phyloP scores from a whole-genome alignment of 2,329 filamentous ascomycete species.

The Microdochium nivale region DNA sequence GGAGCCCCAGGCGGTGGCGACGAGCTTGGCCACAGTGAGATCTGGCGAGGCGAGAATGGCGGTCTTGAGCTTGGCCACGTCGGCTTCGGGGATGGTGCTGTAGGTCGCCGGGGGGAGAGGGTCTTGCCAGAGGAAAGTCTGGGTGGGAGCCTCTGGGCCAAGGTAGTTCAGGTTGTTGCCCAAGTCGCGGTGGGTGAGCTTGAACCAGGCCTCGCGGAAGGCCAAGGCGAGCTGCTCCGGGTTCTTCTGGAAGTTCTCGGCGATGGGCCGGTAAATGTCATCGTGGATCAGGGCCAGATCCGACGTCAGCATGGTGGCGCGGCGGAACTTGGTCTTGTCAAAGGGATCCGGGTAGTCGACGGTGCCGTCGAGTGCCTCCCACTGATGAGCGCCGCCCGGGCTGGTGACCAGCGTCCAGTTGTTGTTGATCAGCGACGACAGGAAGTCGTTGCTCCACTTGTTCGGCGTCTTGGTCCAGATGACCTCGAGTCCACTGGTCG shows the following conservation, averaged over 20 bases:
- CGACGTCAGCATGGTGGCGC: slow-evolving; percentile 68
- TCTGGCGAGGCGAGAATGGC: slow-evolving; percentile 55
- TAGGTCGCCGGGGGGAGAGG: slow-evolving; percentile 54
- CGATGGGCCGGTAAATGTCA: slow-evolving; percentile 67
- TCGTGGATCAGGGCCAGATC: slow-evolving; percentile 67
- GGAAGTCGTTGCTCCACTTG: slow-evolving; percentile 67
- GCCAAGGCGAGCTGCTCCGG: slow-evolving; percentile 60
- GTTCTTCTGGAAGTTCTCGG: slow-evolving; percentile 59
- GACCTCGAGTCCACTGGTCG: slow-evolving; percentile 71
- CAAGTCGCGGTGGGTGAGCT: slow-evolving; percentile 74
- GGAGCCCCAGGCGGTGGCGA: slow-evolving; percentile 60
- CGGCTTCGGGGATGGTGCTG: slow-evolving; percentile 50
- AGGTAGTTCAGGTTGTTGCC: slow-evolving; percentile 63
- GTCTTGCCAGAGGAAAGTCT: slow-evolving; percentile 69
- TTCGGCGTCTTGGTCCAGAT: slow-evolving; percentile 70
- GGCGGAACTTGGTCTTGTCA: slow-evolving; percentile 62
- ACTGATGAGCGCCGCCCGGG: slow-evolving; percentile 70
- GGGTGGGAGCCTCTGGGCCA: slow-evolving; percentile 64
- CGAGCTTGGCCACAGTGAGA: slow-evolving; percentile 50
- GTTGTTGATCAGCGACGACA: slow-evolving; percentile 69
- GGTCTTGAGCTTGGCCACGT: slow-evolving; percentile 59
- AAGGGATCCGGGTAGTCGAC: slow-evolving; percentile 63
- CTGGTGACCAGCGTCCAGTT: slow-evolving; percentile 72
- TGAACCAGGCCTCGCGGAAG: slow-evolving; percentile 73
- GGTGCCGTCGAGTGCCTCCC: slow-evolving; percentile 62